Evolutionary conservation across 768 basidiomycete genomes (phyloP), one percentile per base, ranked within the genome.

Genomic region (Mycena chlorophos): DNA sequence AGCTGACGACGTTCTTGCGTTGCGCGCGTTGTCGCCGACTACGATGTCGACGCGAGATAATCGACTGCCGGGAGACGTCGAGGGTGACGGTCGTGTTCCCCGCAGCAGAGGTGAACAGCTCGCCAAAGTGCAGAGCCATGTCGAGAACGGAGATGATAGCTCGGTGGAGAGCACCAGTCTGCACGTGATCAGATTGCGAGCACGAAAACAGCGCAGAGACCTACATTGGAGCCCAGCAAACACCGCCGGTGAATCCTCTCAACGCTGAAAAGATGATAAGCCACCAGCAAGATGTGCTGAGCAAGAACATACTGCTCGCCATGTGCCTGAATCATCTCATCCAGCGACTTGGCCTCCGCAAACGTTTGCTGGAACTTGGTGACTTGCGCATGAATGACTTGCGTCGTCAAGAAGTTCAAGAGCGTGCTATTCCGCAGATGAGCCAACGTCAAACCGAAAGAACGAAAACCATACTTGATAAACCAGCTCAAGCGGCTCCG

Each of bases 401-500:
- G 79, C 46, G 85, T 91, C 28, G 83, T 85, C 49, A 93, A 66
- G 63, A 90, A 91, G 64, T 85, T 83, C 58, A 88, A 72, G 31
- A 90, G 63, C 0, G 81, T 81, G 60, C 89, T 89, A 55, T 16
- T 40, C 34, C 48, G 29, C 19, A 19, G 16, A 47, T 60, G 42
- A 56, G n/a, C 42, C 30, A 29, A 47, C 59, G 43, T 14, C 19
- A 10, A 4, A 29, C 28, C 19, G n/a, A 29, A 28, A 40, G 17
- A 26, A 23, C 29, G 5, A 42, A 46, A 8, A n/a, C 78, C 87
- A 63, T 65, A 91, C 91, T 89, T 91, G 67, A 89, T 79, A 62
- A 92, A 89, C 91, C 91, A 94, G 54, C 87, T 87, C 55, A 94
- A 63, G 52, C 86, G 84, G 60, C 85, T 83, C 58, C 90, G 73